Evolutionary conservation across 176 grass and related monocot species (phyloP).

Genomic region (Carex parvula): DNA sequence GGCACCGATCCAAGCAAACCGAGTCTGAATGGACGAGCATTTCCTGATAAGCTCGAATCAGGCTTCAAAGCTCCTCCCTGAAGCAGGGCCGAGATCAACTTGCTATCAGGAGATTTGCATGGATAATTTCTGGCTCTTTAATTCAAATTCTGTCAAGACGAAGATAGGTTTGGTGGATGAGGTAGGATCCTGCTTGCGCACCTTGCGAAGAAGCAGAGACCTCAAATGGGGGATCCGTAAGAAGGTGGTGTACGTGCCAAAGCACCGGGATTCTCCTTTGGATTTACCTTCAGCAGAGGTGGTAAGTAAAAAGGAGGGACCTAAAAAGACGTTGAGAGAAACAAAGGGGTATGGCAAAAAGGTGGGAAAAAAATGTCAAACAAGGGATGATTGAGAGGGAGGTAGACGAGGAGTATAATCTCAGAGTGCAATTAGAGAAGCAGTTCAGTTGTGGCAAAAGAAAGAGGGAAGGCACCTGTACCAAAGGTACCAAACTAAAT

Average conservation of each 20-base stretch:
- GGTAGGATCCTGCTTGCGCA: slow-evolving; percentile 37
- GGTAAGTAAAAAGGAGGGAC: slow-evolving; percentile 13
- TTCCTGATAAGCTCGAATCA: slow-evolving; percentile 80
- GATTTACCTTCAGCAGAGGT: background rate
- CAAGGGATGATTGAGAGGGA: slow-evolving; percentile 34
- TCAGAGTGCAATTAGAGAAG: background rate
- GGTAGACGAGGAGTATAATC: background rate
- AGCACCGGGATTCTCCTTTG: slow-evolving; percentile 19
- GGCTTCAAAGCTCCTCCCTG: slow-evolving; percentile 41
- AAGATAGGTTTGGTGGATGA: background rate
- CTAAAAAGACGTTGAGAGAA: slow-evolving; percentile 13
- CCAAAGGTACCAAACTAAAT: slow-evolving; percentile 2
- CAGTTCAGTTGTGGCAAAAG: background rate
- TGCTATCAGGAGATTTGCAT: slow-evolving; percentile 34
- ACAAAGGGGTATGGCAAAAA: background rate
- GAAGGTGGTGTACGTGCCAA: slow-evolving; percentile 45
- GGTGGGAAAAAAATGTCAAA: slow-evolving; percentile 34
- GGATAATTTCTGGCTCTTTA: slow-evolving; percentile 52
- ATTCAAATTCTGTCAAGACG: slow-evolving; percentile 37
- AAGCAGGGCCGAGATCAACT: slow-evolving; percentile 28
- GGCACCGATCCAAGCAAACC: background rate
- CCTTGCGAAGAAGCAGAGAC: slow-evolving; percentile 32
- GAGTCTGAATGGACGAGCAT: slow-evolving; percentile 72
- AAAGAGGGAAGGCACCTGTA: background rate
- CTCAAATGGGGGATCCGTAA: slow-evolving; percentile 47